Base-by-base conservation (phyloP, 805 yeast genomes). In the Jamesozyma jinghongensis region DNA sequence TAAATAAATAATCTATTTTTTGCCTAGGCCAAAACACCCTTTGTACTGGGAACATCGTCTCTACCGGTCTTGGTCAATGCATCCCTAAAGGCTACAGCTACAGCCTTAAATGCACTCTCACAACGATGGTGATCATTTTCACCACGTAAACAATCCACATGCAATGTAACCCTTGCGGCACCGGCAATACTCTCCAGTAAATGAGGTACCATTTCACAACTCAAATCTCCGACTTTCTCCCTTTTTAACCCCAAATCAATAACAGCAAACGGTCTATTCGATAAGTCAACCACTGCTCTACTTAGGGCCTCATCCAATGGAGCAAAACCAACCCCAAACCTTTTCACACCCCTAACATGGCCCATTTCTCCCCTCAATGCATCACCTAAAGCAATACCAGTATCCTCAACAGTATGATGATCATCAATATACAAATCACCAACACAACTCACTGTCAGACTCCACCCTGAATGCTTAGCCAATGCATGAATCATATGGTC, bases 121-220 rank as follows among this genome's bases (percentile, higher is more conserved):
- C 95, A 85, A 48, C 96, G 71, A 66, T 92, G 98, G 63, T 92
- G 98, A 63, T 92, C 98, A 62, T 92, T 92, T 61, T 75, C 76
- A 1, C 98, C 98, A 50, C 97, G 72, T 43, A 92, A 58, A 61
- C 95, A 85, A 64, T 92, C 98, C 28, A 92, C 95, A 57, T 92
- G 98, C 56, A 92, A 57, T 1, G 98, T 92, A 40, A 92, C 73
- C 45, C 82, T 81, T 1, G 97, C 95, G 32, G 84, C 85, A 54
- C 83, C 85, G 3, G 97, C 96, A 68, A 92, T 92, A 52, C 94
- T 81, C 62, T 87, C 95, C 46, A 92, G 60, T 36, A 92, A 88
- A 62, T 92, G 98, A n/a, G 97, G 97, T 48, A 92, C 82, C 98
- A 92, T 92, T 66, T 92, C 98, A 55, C 92, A 77, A 29, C 87